Conservation (phyloP, 2,329 filamentous ascomycete species). For the Epicoccum nigrum region DNA sequence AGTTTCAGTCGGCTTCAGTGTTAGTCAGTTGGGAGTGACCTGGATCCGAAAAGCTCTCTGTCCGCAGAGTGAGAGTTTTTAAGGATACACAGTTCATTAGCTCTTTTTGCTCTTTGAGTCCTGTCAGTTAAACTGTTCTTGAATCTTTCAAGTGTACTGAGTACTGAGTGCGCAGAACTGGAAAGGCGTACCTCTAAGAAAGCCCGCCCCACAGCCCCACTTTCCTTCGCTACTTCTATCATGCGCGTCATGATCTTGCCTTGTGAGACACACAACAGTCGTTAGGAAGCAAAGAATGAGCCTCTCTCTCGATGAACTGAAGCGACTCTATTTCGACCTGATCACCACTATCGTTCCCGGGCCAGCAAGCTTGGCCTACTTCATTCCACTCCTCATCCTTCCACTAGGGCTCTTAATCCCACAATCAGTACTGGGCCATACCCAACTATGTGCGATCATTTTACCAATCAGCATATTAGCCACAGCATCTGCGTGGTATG, state of each 20-base stretch:
- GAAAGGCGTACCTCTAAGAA: too few relatives aligned
- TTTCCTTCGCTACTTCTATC: neutral
- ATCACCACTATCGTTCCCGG: constrained; percentile 16
- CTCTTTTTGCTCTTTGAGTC: too few relatives aligned
- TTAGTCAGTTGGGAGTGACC: too few relatives aligned
- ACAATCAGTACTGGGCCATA: constrained; percentile 6
- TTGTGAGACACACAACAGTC: neutral
- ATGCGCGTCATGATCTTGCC: constrained; percentile 1
- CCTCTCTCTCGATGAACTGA: constrained; percentile 3
- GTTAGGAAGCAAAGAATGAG: neutral
- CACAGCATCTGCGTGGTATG: constrained; percentile 11
- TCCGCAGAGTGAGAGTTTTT: too few relatives aligned
- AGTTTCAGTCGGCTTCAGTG: too few relatives aligned
- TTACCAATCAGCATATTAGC: constrained; percentile 10
- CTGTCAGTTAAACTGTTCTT: too few relatives aligned
- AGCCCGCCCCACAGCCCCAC: too few relatives aligned
- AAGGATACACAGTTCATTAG: too few relatives aligned
- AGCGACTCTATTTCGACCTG: constrained; percentile 6
- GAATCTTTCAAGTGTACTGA: too few relatives aligned
- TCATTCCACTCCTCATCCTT: constrained; percentile 9
- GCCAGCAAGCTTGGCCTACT: constrained; percentile 13
- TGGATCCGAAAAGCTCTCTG: too few relatives aligned
- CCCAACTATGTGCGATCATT: constrained; percentile 7
- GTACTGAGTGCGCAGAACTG: too few relatives aligned
- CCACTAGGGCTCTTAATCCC: constrained; percentile 16